These are phyloP conservation scores for Serendipita sp. DNA, from an alignment of 1,284 basidiomycete species.

Conservation along the genomic window DNA sequence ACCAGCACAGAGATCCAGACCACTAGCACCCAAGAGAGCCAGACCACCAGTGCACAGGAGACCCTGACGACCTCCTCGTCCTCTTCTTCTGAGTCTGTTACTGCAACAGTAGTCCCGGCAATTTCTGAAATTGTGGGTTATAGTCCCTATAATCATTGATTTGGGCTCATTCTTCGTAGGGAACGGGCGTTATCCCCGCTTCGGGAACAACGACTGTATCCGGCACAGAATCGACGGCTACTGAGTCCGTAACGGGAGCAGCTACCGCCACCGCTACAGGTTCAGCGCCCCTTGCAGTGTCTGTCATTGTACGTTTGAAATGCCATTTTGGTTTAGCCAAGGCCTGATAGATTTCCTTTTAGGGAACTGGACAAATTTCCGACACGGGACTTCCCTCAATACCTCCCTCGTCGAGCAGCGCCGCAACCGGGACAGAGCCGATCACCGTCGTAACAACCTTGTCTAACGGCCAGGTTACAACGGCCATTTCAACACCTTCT, in stretches of 20 bases:
- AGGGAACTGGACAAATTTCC: background rate
- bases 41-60: background rate
- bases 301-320: background rate
- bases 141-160: background rate
- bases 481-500: constrained; percentile 11
- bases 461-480: constrained; percentile 14
- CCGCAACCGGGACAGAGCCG: constrained; percentile 12
- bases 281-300: background rate
- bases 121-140: background rate
- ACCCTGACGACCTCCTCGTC: background rate
- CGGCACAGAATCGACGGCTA: background rate
- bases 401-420: background rate
- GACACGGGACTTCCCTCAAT: background rate
- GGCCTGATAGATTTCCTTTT: background rate
- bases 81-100: constrained; percentile 8
- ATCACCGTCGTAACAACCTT: constrained; percentile 12
- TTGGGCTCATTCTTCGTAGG: background rate
- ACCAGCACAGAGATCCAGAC: background rate
- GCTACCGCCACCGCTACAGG: background rate
- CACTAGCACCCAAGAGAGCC: background rate
- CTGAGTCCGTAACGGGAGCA: background rate
- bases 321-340: background rate
- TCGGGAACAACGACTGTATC: background rate
- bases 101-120: background rate
- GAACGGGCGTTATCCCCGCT: background rate